These are phyloP conservation scores for Penicillium cosmopolitanum DNA, from an alignment of 495 filamentous ascomycete species.

Conservation along the genomic window DNA sequence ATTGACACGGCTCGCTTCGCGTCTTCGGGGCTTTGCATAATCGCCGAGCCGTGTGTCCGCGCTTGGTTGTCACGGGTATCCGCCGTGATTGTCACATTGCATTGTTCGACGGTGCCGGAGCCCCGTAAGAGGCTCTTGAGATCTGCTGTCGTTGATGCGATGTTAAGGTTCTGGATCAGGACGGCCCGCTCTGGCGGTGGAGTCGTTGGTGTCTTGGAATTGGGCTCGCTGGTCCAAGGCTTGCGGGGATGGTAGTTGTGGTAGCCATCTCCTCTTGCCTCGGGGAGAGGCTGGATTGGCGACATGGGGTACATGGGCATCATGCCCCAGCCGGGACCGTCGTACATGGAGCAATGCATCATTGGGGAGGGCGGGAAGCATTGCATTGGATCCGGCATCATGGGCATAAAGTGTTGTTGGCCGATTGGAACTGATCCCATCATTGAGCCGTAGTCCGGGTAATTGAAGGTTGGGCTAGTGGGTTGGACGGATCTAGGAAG, in stretches of 20 bases:
- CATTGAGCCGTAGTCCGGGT: constrained; percentile 37
- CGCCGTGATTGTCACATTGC: constrained; percentile 27
- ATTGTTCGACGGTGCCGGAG: constrained; percentile 34
- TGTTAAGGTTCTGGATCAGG: constrained; percentile 35
- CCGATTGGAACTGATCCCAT: constrained; percentile 31
- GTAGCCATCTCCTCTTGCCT: constrained; percentile 7
- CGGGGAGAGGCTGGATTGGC: constrained; percentile 27
- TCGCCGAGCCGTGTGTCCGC: constrained; percentile 35
- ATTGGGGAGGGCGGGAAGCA: constrained; percentile 38
- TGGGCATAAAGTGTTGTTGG: constrained; percentile 35
- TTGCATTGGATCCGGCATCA: constrained; percentile 38
- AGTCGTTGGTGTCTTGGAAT: constrained; percentile 10
- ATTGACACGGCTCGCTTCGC: constrained; percentile 36
- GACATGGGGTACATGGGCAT: constrained; percentile 39
- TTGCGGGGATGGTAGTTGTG: constrained; percentile 19
- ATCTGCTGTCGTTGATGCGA: constrained; percentile 27
- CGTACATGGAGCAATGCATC: constrained; percentile 35
- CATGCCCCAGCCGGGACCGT: constrained; percentile 36
- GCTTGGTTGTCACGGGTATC: constrained; percentile 18
- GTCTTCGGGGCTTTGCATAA: constrained; percentile 39
- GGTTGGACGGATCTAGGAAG: constrained; percentile 32
- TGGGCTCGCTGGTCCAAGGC: constrained; percentile 12
- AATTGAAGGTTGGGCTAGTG: constrained; percentile 29
- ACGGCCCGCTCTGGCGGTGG: constrained; percentile 25
- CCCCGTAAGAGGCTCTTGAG: constrained; percentile 28